Evolutionary conservation across 2,329 filamentous ascomycete species (phyloP), one percentile per base, ranked within the genome.

Genomic region (Aspergillus sp.): DNA sequence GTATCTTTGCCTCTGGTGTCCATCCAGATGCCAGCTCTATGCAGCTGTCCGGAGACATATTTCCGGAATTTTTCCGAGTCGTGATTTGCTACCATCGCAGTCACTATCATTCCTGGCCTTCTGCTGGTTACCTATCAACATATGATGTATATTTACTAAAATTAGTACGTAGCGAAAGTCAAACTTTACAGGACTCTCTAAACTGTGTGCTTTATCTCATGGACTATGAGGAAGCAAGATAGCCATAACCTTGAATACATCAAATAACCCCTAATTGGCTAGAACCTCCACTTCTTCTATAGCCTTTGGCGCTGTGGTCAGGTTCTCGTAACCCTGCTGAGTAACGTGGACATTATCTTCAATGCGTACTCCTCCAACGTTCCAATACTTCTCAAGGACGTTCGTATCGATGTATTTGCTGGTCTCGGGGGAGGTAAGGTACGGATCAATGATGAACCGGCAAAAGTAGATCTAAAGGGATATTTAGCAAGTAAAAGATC

Each of bases 311-410:
- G 90, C 90, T 1, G 84, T 83, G 1, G 92, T 96, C 73, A 98
- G 72, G 71, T 96, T 96, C 77, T 97, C 92, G 69, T 87, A 87
- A 0, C 93, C 92, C 23, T 85, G 80, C 62, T 89, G 82, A 1
- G 90, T 95, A 51, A 98, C 87, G 21, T 95, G 81, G 41, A 98
- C 84, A 73, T 94, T 91, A 71, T 98, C 92, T 78, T 99, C 95
- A 62, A 98, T 96, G 50, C 95, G 85, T 25, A 96, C 92, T 36
- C 95, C 95, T 15, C 94, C 95, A 1, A 98, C 92, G 56, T 89
- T 85, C 88, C 92, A 93, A 77, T 95, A 97, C 67, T 84, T 85
- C 11, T 91, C 83, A 41, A 97, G 76, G 1, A 93, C 89, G 19
- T 82, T 78, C 42, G 81, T 79, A 71, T 96, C 87, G 69, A 97